phyloP scores from a whole-genome alignment of 1,139 yeast species.

The Magnusiomyces fungicola region DNA sequence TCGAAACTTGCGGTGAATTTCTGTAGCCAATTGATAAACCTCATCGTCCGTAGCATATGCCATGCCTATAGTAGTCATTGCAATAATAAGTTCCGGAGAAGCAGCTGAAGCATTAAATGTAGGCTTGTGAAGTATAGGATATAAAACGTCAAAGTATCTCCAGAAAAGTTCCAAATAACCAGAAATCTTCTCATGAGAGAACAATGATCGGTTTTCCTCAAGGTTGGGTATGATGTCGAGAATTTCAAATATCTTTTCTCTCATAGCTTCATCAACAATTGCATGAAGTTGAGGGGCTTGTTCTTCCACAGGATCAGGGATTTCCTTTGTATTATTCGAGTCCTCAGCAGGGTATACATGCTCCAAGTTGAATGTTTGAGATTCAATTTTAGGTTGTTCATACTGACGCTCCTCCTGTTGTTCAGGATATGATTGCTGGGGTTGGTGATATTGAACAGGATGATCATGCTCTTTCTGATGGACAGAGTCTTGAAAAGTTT shows the following conservation, averaged over 20 bases:
- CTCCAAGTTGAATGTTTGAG: not conserved
- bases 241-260: slow-evolving; percentile 16
- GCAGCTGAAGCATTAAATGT: slow-evolving; percentile 29
- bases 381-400: slow-evolving; percentile 1
- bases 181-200: slow-evolving; percentile 17
- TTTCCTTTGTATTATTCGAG: no score
- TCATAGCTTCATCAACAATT: no score
- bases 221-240: slow-evolving; percentile 18
- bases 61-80: slow-evolving; percentile 35
- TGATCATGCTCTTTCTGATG: not conserved
- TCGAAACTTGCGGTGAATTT: slow-evolving; percentile 23
- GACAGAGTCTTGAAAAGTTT: not conserved
- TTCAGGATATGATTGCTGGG: not conserved
- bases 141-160: slow-evolving; percentile 31
- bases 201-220: slow-evolving; percentile 14
- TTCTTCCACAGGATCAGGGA: no score
- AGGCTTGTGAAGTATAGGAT: slow-evolving; percentile 33
- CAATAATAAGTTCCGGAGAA: slow-evolving; percentile 27
- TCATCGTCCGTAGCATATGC: slow-evolving; percentile 24
- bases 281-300: no score
- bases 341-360: not conserved
- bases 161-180: slow-evolving; percentile 29
- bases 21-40: slow-evolving; percentile 24
- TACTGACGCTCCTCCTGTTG: slow-evolving; percentile 7
- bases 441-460: not conserved